phyloP scores from a whole-genome alignment of 2,329 filamentous ascomycete species.

The Calonectria pseudoturangicola region DNA sequence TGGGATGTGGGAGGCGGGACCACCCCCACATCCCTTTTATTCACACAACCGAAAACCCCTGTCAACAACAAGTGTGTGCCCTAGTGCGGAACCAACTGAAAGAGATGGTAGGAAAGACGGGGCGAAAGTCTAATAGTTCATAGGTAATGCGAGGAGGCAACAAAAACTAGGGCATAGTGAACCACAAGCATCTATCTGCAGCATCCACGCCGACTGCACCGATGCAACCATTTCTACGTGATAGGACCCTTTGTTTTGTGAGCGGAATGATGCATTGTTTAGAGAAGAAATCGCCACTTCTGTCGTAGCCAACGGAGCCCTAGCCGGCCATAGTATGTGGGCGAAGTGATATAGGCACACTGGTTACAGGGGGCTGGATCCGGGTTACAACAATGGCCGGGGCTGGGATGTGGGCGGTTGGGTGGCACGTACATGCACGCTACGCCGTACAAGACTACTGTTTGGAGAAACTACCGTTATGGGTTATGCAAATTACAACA shows the following conservation, averaged over 20 bases:
- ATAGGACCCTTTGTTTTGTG: not conserved
- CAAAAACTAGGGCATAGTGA: not conserved
- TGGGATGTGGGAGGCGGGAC: conserved; percentile 16
- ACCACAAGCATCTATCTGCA: too few relatives aligned
- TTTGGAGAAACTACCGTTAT: not conserved
- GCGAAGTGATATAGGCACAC: conserved; percentile 2
- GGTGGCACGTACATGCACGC: not conserved
- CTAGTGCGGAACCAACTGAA: not conserved
- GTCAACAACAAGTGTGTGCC: not conserved
- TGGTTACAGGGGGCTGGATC: conserved; percentile 1
- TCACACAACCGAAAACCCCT: not conserved
- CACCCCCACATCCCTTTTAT: not conserved
- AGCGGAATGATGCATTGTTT: not conserved
- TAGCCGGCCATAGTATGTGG: not conserved
- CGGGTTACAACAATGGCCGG: conserved; percentile 1
- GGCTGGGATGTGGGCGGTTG: not conserved
- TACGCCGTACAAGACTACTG: not conserved
- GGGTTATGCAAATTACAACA: not conserved
- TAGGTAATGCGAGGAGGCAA: not conserved
- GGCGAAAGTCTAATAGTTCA: not conserved
- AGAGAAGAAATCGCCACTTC: conserved; percentile 3
- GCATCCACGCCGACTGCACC: too few relatives aligned
- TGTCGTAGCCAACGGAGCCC: conserved; percentile 3
- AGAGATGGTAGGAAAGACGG: too few relatives aligned
- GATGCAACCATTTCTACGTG: not conserved